Evolutionary conservation across 208 protist species (phyloP).

Genomic region (Leishmania gerbilli): DNA sequence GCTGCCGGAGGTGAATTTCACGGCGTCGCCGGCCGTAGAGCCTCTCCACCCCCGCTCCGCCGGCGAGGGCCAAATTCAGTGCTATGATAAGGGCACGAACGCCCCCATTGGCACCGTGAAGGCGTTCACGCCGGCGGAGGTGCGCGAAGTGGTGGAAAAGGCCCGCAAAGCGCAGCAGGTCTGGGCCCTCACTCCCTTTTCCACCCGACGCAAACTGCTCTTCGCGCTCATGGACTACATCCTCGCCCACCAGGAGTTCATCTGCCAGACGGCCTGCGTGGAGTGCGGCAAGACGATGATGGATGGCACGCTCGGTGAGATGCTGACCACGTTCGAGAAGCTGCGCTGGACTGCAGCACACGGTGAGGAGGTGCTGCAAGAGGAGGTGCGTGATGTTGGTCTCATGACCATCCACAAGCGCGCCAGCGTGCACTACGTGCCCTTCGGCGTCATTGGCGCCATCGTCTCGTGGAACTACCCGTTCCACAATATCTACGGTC

Average conservation of each 20-base stretch:
- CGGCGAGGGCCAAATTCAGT: slow-evolving; percentile 79
- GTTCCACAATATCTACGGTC: slow-evolving; percentile 95
- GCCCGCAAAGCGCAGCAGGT: slow-evolving; percentile 79
- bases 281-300: slow-evolving; percentile 94
- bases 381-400: slow-evolving; percentile 85
- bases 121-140: slow-evolving; percentile 69
- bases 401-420: slow-evolving; percentile 91
- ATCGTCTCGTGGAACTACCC: slow-evolving; percentile 97
- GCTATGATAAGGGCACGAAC: slow-evolving; percentile 92
- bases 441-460: slow-evolving; percentile 91
- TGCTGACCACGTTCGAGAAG: slow-evolving; percentile 93
- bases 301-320: slow-evolving; percentile 90
- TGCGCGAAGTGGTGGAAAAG: slow-evolving; percentile 58
- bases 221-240: slow-evolving; percentile 91
- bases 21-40: slow-evolving; percentile 38
- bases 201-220: slow-evolving; percentile 79
- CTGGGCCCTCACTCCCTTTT: slow-evolving; percentile 88
- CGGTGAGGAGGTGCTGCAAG: slow-evolving; percentile 79
- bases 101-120: slow-evolving; percentile 71
- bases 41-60: slow-evolving; percentile 72
- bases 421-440: slow-evolving; percentile 82
- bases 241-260: slow-evolving; percentile 73
- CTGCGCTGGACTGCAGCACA: slow-evolving; percentile 85
- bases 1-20: slow-evolving; percentile 59
- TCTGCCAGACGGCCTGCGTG: slow-evolving; percentile 87